These are phyloP conservation scores for Yamadazyma conglobata DNA, from an alignment of 1,139 yeast genomes.

Conservation along the genomic window DNA sequence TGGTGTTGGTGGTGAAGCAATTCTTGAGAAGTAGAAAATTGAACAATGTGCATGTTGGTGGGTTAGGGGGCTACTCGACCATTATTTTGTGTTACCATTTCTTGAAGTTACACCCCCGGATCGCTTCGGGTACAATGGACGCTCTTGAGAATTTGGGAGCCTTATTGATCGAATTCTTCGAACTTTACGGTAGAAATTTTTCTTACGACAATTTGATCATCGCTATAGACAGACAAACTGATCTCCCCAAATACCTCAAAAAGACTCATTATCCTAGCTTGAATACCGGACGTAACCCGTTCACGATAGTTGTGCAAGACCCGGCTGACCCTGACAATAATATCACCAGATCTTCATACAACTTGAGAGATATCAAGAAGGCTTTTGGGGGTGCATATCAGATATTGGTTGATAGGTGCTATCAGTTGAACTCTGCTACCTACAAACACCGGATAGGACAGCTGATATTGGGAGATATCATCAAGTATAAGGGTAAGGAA, in stretches of 20 bases:
- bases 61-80: constrained; percentile 91
- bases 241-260: constrained; percentile 50
- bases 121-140: constrained; percentile 63
- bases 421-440: constrained; percentile 52
- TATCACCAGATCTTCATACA: constrained; percentile 82
- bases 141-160: constrained; percentile 82
- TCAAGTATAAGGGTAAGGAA: constrained; percentile 69
- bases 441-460: constrained; percentile 68
- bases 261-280: constrained; percentile 56
- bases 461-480: constrained; percentile 78
- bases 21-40: constrained; percentile 75
- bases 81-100: constrained; percentile 86
- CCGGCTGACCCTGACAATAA: constrained; percentile 84
- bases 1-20: constrained; percentile 83
- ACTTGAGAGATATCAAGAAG: constrained; percentile 73
- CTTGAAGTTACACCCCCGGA: constrained; percentile 73
- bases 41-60: constrained; percentile 94
- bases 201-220: constrained; percentile 79
- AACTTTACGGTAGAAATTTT: constrained; percentile 89
- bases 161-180: constrained; percentile 86
- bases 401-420: constrained; percentile 68
- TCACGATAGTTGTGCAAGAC: constrained; percentile 79
- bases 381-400: constrained; percentile 94
- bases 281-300: constrained; percentile 52
- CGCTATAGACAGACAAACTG: constrained; percentile 51